A percentile compares a stretch with the other conserved stretches of the same genome.
phyloP scores from a whole-genome alignment of 768 basidiomycete genomes.

The Auricularia auricula-judae region DNA sequence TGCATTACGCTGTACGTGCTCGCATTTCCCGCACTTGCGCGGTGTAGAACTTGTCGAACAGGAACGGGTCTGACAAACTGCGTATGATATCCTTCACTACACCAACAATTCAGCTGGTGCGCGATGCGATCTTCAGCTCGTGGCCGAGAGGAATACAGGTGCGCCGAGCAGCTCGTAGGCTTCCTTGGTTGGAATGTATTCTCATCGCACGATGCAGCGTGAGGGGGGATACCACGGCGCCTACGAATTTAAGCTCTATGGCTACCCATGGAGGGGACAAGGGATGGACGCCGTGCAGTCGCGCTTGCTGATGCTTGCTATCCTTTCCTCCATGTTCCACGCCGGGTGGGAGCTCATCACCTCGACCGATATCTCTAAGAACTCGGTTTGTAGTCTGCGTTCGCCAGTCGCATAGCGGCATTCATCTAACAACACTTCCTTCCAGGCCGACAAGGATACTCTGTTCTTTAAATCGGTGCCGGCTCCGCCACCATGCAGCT shows the following conservation, averaged over 20 bases:
- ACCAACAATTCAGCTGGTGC: background rate
- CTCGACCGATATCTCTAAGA: slow-evolving; percentile 16
- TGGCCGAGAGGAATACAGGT: background rate
- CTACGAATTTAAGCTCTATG: background rate
- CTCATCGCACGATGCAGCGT: background rate
- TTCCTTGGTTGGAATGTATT: background rate
- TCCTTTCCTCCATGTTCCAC: slow-evolving; percentile 14
- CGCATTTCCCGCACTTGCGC: background rate
- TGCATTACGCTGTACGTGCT: background rate
- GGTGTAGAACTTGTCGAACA: background rate
- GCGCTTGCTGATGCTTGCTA: slow-evolving; percentile 14
- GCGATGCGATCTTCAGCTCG: background rate
- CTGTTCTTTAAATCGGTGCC: slow-evolving; percentile 12
- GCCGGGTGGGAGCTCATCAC: slow-evolving; percentile 16
- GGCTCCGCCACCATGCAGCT: slow-evolving; percentile 6
- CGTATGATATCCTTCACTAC: background rate
- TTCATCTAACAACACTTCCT: background rate
- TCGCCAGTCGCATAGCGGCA: slow-evolving; percentile 1
- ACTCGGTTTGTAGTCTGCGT: background rate
- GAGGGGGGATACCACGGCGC: background rate
- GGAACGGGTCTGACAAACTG: background rate
- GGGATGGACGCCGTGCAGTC: slow-evolving; percentile 15
- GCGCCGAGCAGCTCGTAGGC: background rate
- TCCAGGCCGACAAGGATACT: slow-evolving; percentile 16
- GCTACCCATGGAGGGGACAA: slow-evolving; percentile 14